Evolutionary conservation across 2,329 filamentous ascomycete genomes (phyloP).

Genomic region (Aspergillus piperis): DNA sequence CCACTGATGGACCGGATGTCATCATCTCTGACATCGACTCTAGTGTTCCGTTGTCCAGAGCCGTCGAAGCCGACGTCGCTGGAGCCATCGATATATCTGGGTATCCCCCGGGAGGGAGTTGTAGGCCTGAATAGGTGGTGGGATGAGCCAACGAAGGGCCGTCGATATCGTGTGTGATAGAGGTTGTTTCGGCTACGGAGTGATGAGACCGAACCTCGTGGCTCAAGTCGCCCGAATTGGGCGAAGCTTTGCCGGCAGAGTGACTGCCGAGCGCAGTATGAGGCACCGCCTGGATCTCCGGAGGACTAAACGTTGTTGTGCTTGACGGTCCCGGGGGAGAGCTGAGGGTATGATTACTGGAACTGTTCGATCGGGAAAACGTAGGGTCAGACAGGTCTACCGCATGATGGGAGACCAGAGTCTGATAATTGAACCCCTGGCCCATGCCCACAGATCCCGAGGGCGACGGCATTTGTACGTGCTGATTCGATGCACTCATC

Average conservation of each 20-base stretch:
- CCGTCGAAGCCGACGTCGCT: slow-evolving; percentile 26
- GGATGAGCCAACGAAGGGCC: slow-evolving; percentile 22
- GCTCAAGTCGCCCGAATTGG: slow-evolving; percentile 20
- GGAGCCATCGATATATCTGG: slow-evolving; percentile 23
- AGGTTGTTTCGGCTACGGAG: slow-evolving; percentile 13
- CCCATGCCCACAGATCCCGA: slow-evolving; percentile 27
- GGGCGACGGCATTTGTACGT: slow-evolving; percentile 31
- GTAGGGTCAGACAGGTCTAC: slow-evolving; percentile 26
- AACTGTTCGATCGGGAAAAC: slow-evolving; percentile 29
- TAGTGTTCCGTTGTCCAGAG: slow-evolving; percentile 28
- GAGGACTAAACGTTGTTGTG: slow-evolving; percentile 28
- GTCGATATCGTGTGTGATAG: slow-evolving; percentile 22
- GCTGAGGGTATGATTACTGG: slow-evolving; percentile 31
- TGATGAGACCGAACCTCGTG: slow-evolving; percentile 17
- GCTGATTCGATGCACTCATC: slow-evolving; percentile 2
- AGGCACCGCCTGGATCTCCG: slow-evolving; percentile 23
- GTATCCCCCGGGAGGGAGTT: slow-evolving; percentile 24
- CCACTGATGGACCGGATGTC: slow-evolving; percentile 24
- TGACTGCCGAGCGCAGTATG: slow-evolving; percentile 20
- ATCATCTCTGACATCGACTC: slow-evolving; percentile 30
- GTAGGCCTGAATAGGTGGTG: slow-evolving; percentile 18
- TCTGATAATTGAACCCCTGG: slow-evolving; percentile 27
- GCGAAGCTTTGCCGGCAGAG: slow-evolving; percentile 16
- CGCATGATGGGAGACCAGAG: slow-evolving; percentile 27
- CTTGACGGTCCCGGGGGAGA: slow-evolving; percentile 30